Percentiles rank a stretch among this genome's conserved stretches.
phyloP scores from a whole-genome alignment of 495 filamentous ascomycete species.

The Daldinia decipiens region DNA sequence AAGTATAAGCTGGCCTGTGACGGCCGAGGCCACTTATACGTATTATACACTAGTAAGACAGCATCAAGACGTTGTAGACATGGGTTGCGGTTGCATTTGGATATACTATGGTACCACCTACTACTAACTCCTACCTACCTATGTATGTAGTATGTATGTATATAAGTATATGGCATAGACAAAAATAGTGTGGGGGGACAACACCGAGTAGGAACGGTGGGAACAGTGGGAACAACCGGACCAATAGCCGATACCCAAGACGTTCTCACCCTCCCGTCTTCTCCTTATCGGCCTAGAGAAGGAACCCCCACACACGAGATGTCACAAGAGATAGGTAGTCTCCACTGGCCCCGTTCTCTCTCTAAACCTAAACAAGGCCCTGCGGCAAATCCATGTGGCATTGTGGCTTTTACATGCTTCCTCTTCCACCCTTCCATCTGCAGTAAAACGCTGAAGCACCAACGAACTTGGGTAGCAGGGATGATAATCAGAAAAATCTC shows the following conservation, averaged over 20 bases:
- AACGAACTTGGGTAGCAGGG: constrained; percentile 22
- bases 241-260: constrained; percentile 20
- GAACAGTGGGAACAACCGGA: constrained; percentile 41
- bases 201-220: constrained; percentile 32
- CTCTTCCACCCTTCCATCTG: constrained; percentile 1
- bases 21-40: constrained; percentile 7
- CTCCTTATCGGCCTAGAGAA: constrained; percentile 8
- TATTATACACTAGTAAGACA: constrained; percentile 32
- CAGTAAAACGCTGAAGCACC: constrained; percentile 21
- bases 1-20: constrained; percentile 5
- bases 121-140: too few relatives aligned
- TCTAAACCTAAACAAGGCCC: background rate
- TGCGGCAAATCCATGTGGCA: constrained; percentile 43
- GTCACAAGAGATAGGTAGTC: background rate
- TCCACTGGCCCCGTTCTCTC: constrained; percentile 12
- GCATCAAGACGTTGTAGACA: constrained; percentile 21
- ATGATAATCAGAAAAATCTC: constrained; percentile 31
- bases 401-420: constrained; percentile 29
- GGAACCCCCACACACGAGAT: constrained; percentile 19
- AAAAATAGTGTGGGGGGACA: constrained; percentile 23
- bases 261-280: constrained; percentile 31
- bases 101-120: constrained; percentile 21
- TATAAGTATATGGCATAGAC: constrained; percentile 2
- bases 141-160: too few relatives aligned
- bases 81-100: constrained; percentile 35